Evolutionary conservation across 176 grass and related monocot genomes (phyloP), one percentile per base, ranked within the genome.

Genomic region (Secale cereale): DNA sequence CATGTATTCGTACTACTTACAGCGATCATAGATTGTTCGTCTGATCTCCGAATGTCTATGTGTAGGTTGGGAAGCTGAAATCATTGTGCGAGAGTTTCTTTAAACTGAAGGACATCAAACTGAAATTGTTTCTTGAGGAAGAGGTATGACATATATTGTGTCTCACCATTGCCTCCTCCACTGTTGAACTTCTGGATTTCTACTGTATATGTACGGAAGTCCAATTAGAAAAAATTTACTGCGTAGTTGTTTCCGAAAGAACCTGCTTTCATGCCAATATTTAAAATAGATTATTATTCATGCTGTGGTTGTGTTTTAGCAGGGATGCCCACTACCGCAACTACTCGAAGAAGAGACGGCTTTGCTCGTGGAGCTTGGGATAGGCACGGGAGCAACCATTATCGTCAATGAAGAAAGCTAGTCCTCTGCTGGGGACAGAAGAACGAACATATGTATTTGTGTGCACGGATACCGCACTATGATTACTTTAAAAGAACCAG

Each of bases 351-450:
- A 98, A 56, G 96, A 98, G 66, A 95, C 87, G 78, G 57, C 86
- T 74, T 83, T 93, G 52, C 66, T 98, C 22, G 74, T 88, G 87
- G 93, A 98, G 10, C 82, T 98, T 57, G 96, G 93, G 39, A 26
- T 98, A 50, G 85, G 83, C 33, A 71, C 82, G 0, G 93, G 88
- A 62, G 70, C 91, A 59, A 93, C 83, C 66, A 87, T 98, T 68
- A 70, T 92, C 19, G 91, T 98, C 33, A 93, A 94, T 69, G 93
- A 98, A 93, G 91, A 98, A 83, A 91, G 23, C 81, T 98, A 95
- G 87, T 70, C 19, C 4, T 22, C 25, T 54, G 67, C 65, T 28
- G 6, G 71, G 71, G 65, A 74, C 30, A 8, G 0, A 3, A 37
- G 20, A 13, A 67, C 35, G 10, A 52, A 50, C 10, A 32, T 5